Conservation (phyloP, 108 stramenopile species). For the Cylindrotheca fusiformis region DNA sequence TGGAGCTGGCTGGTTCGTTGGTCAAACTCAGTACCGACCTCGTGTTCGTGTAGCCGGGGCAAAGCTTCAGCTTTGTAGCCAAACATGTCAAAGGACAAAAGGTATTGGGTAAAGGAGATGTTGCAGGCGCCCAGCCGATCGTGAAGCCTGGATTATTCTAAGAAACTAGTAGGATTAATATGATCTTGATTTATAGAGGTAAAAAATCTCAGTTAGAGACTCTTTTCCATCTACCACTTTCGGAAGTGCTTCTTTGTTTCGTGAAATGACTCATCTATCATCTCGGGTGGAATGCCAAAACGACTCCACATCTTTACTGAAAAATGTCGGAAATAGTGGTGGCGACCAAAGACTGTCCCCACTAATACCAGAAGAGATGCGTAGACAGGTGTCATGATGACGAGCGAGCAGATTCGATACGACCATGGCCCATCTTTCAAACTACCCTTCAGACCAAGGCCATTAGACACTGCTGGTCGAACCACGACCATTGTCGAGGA, state of each 20-base stretch:
- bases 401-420: conserved; percentile 75
- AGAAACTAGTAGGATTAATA: too few relatives aligned
- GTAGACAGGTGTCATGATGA: conserved; percentile 88
- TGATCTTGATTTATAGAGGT: too few relatives aligned
- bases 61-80: conserved; percentile 77
- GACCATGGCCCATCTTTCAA: conserved; percentile 86
- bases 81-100: conserved; percentile 72
- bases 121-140: conserved; percentile 1
- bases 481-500: conserved; percentile 84
- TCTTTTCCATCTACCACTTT: conserved; percentile 84
- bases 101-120: conserved; percentile 24
- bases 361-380: conserved; percentile 65
- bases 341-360: conserved; percentile 82
- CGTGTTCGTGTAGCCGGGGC: conserved; percentile 56
- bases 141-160: too few relatives aligned
- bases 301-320: conserved; percentile 85
- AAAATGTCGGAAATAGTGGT: conserved; percentile 85
- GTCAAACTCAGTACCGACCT: not conserved
- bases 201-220: too few relatives aligned
- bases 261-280: conserved; percentile 68
- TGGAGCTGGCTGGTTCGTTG: conserved; percentile 1
- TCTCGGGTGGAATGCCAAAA: conserved; percentile 85
- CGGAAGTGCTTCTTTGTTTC: conserved; percentile 70
- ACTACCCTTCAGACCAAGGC: conserved; percentile 65
- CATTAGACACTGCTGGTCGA: conserved; percentile 72